Evolutionary conservation across 176 grass and related monocot genomes (phyloP).

Genomic region (Juncus inflexus): DNA sequence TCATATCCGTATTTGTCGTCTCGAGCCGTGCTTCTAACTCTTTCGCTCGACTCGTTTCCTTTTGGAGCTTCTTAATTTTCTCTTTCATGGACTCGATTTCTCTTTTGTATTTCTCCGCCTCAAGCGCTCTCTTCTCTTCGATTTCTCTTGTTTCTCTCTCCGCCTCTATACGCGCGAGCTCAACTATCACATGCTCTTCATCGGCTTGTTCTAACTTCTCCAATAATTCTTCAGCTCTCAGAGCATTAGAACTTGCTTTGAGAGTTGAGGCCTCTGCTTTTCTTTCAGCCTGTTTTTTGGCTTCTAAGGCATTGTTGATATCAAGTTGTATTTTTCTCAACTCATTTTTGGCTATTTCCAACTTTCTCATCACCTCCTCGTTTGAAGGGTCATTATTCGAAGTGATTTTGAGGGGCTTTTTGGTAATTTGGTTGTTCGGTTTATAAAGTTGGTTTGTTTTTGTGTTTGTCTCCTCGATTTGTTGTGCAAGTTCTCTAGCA

Average conservation of each 20-base stretch:
- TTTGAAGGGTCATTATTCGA: slow-evolving; percentile 1
- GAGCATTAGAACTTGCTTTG: slow-evolving; percentile 39
- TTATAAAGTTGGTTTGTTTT: slow-evolving; percentile 20
- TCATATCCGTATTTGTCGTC: slow-evolving; percentile 56
- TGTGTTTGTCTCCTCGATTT: slow-evolving; percentile 52
- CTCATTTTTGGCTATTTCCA: slow-evolving; percentile 59
- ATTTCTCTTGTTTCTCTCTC: slow-evolving; percentile 70
- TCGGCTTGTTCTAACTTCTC: slow-evolving; percentile 66
- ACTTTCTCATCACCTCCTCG: slow-evolving; percentile 36
- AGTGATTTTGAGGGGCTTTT: slow-evolving; percentile 8
- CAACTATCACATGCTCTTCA: slow-evolving; percentile 91
- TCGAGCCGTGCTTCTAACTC: slow-evolving; percentile 59
- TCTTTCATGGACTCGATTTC: slow-evolving; percentile 47
- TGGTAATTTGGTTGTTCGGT: not conserved
- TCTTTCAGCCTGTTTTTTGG: slow-evolving; percentile 63
- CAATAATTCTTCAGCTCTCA: slow-evolving; percentile 51
- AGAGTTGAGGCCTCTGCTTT: slow-evolving; percentile 55
- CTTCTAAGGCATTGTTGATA: slow-evolving; percentile 42
- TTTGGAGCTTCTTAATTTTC: slow-evolving; percentile 37
- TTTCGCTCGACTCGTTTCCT: slow-evolving; percentile 33
- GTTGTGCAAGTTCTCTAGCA: slow-evolving; percentile 37
- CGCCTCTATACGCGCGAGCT: slow-evolving; percentile 93
- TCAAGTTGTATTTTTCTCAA: slow-evolving; percentile 53
- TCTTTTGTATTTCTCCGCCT: slow-evolving; percentile 37
- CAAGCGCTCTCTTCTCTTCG: slow-evolving; percentile 41